A percentile compares a stretch with the other conserved stretches of the same genome.
These are phyloP conservation scores for Erucastrum elatum DNA, from an alignment of 345 rosid species.

Conservation along the genomic window DNA sequence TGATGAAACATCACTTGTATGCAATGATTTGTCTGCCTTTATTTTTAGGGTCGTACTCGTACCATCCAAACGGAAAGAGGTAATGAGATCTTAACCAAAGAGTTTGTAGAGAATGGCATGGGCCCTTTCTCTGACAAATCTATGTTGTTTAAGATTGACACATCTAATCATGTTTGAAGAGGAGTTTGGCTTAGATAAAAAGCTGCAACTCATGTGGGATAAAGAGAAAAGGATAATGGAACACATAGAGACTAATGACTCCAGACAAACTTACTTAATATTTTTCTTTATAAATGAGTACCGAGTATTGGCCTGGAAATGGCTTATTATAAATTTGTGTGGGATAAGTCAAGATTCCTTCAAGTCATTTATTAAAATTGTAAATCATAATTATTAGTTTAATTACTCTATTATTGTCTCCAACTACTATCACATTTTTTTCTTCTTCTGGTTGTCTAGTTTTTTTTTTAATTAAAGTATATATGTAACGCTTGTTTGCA, in stretches of 20 bases:
- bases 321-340: constrained; percentile 27
- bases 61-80: constrained; percentile 47
- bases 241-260: background rate
- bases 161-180: background rate
- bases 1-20: background rate
- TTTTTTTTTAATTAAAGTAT: constrained; percentile 24
- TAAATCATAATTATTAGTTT: constrained; percentile 33
- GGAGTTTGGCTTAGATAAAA: constrained; percentile 4
- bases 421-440: constrained; percentile 19
- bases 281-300: background rate
- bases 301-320: constrained; percentile 30
- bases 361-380: constrained; percentile 20
- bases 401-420: constrained; percentile 36
- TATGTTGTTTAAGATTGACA: constrained; percentile 7
- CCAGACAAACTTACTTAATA: background rate
- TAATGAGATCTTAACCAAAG: constrained; percentile 23
- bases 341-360: constrained; percentile 41
- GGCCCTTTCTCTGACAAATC: constrained; percentile 11
- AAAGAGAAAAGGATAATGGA: background rate
- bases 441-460: constrained; percentile 24
- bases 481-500: constrained; percentile 19
- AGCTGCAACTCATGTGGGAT: background rate
- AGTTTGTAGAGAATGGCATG: background rate
- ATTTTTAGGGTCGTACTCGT: constrained; percentile 56
- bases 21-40: constrained; percentile 43